Evolutionary conservation across 768 basidiomycete species (phyloP), one percentile per base, ranked within the genome.

Genomic region (Termitomyces eurrhizus): DNA sequence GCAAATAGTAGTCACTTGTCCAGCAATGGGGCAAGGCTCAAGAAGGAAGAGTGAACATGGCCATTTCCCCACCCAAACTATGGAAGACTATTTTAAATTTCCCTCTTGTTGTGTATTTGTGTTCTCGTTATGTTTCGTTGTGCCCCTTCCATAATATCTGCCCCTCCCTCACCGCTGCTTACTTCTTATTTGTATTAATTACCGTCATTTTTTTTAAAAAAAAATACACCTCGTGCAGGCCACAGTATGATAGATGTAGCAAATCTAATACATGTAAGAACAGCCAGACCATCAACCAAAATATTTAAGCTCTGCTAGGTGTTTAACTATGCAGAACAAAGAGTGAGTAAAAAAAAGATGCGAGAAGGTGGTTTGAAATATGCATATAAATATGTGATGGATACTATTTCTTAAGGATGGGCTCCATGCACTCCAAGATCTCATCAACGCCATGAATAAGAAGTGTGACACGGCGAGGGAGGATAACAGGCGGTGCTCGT

Each of bases 401-500:
- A 26, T n/a, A 11, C 12, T 32, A 45, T 58, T 70, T 76, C 63
- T 77, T 77, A 57, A 83, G 65, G 50, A 82, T 75, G 48, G 77
- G 77, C 69, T 91, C 88, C 83, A 90, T 87, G 65, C 78, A 81
- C 67, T 87, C 85, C 44, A 91, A 75, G 6, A 85, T 81, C 42
- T 78, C 73, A 62, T 89, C 87, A 32, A 89, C 78, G 4, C 82
- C 83, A 50, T 79, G 79, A 59, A 90, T 83, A 49, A 90, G 77
- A 9, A 82, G 69, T 6, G 81, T 81, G n/a, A 89, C 74, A 16
- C 78, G 80, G 46, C 78, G 78, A 13, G 87, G 89, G 35, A 91
- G 74, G 7, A 89, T 70, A 2, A 68, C 61, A 13, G 65, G 64
- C 57, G 61, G 60, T 39, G 48, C 46, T 62, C 55, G 54, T 9